A percentile compares a stretch with the other conserved stretches of the same genome.
Evolutionary conservation across 768 basidiomycete genomes (phyloP).

Genomic region (Leucogyrophana mollusca): DNA sequence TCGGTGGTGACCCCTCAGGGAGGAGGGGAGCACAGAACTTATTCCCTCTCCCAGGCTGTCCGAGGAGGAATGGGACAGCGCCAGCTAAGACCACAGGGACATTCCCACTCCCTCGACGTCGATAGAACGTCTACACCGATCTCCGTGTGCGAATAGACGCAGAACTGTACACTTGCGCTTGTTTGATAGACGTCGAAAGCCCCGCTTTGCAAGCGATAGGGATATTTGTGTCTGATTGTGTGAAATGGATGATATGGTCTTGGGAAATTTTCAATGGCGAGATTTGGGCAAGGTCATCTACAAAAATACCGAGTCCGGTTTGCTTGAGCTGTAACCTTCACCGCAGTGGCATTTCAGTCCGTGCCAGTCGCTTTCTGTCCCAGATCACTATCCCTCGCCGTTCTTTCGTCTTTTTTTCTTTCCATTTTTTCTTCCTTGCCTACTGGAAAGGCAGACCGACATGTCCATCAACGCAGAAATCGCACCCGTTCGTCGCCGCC

Average conservation of each 20-base stretch:
- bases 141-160: slow-evolving; percentile 6
- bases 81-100: too few species aligned
- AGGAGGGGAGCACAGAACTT: too few species aligned
- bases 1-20: too few species aligned
- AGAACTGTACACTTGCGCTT: not conserved
- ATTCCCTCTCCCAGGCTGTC: too few species aligned
- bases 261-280: slow-evolving; percentile 12
- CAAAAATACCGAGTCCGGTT: too few species aligned
- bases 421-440: not conserved
- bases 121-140: not conserved
- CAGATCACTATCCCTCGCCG: not conserved
- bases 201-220: not conserved
- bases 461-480: slow-evolving; percentile 14
- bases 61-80: too few species aligned
- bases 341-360: too few species aligned
- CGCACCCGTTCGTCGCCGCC: slow-evolving; percentile 45
- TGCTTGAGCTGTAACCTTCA: too few species aligned
- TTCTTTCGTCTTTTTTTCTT: not conserved
- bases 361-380: too few species aligned
- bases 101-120: slow-evolving; percentile 2
- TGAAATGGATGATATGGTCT: slow-evolving; percentile 9
- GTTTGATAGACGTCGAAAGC: not conserved
- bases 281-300: too few species aligned
- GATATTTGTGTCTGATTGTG: slow-evolving; percentile 19
- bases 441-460: slow-evolving; percentile 8